Base-by-base conservation (phyloP, 305 asterid species). In the Vinca major region DNA sequence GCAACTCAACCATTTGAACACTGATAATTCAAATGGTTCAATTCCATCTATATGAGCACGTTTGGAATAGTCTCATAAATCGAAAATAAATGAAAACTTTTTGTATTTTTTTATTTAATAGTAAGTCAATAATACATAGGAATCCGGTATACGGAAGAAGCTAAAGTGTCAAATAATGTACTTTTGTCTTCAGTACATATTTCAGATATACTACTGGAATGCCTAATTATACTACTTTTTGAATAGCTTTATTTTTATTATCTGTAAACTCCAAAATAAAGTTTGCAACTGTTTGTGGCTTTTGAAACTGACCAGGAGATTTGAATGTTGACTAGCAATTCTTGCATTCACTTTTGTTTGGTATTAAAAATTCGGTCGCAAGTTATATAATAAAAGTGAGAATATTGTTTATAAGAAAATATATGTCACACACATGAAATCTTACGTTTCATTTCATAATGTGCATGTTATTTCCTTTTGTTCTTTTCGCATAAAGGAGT, bases 281-380 rank as follows among this genome's bases (percentile, higher is more conserved):
- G 72, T 26, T 51, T 37, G 44, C 17, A 52, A 49, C 40, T 57
- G 12, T 61, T 67, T 63, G 68, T 21, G 77, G 67, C 77, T 73
- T 73, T 73, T 73, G 69, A 67, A 62, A 67, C 68, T 45, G 17
- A 40, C 64, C 40, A 26, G 60, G 16, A 56, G 17, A 4, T 67
- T 67, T 73, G 69, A 73, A 73, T 61, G n/a, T 67, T 73, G 77
- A 50, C 71, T 73, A 60, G 57, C 72, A 43, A 17, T n/a, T 61
- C 57, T 49, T 20, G 21, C 55, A 20, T 20, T 62, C 36, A 50
- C 73, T 74, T 53, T 68, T 50, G 12, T 44, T 39, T 53, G 17
- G 57, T 52, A 58, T 44, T 1, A 13, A 40, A 55, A 26, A 26
- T 26, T 26, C 33, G 33, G 33, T 26, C 33, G 33, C 33, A 26